Evolutionary conservation across 306 rosid genomes (phyloP).

Genomic region (Begonia masoniana): DNA sequence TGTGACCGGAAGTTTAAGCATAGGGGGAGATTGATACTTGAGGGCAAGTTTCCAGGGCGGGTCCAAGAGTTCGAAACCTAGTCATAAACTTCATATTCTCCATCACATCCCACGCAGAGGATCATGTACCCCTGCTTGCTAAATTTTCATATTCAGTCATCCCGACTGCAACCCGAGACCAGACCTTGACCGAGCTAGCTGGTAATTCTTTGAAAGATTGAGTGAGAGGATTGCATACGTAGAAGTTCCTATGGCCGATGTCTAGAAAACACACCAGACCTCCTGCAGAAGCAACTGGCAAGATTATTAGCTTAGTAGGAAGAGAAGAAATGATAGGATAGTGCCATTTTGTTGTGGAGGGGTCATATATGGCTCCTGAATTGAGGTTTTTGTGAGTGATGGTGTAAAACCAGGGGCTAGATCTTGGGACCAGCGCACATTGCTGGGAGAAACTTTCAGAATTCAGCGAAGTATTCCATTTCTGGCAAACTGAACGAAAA

Average conservation of each 20-base stretch:
- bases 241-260: constrained; percentile 53
- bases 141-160: constrained; percentile 48
- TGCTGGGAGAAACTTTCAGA: constrained; percentile 64
- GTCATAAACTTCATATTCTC: constrained; percentile 78
- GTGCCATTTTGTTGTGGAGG: constrained; percentile 81
- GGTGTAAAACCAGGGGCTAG: constrained; percentile 78
- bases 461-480: constrained; percentile 65
- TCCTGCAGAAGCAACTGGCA: constrained; percentile 92
- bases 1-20: constrained; percentile 44
- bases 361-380: constrained; percentile 82
- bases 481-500: constrained; percentile 64
- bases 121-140: constrained; percentile 53
- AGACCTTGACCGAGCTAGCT: constrained; percentile 50
- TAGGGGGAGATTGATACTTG: constrained; percentile 44
- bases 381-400: constrained; percentile 53
- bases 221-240: constrained; percentile 79
- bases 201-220: constrained; percentile 86
- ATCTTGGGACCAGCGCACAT: constrained; percentile 42
- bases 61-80: constrained; percentile 62
- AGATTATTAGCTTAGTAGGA: constrained; percentile 36
- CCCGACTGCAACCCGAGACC: constrained; percentile 73
- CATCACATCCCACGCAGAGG: constrained; percentile 64
- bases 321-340: constrained; percentile 48
- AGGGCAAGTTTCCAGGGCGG: constrained; percentile 44
- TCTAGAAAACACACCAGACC: constrained; percentile 82